phyloP scores from a whole-genome alignment of 306 rosid species.

The Hylodesmum podocarpum region DNA sequence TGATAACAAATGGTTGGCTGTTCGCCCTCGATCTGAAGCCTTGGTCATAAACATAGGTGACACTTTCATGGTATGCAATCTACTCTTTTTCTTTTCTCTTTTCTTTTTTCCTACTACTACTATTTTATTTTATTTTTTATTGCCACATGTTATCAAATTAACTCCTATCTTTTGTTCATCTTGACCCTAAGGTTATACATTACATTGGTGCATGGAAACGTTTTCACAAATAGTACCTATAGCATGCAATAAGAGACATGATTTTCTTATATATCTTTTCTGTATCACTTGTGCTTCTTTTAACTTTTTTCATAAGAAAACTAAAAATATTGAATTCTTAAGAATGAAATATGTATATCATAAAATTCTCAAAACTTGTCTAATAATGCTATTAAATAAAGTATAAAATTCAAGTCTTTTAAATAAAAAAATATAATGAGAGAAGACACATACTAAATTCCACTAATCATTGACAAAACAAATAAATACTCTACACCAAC shows the following conservation, averaged over 20 bases:
- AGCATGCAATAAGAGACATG: constrained; percentile 1
- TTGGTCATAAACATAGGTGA: constrained; percentile 75
- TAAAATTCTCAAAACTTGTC: background rate
- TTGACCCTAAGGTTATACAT: background rate
- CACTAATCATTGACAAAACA: too few relatives aligned
- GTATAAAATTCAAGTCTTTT: too few relatives aligned
- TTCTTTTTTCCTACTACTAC: background rate
- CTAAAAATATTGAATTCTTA: background rate
- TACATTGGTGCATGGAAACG: background rate
- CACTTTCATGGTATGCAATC: constrained; percentile 60
- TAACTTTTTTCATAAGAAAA: background rate
- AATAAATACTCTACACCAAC: too few relatives aligned
- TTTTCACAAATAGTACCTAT: background rate
- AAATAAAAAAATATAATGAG: too few relatives aligned
- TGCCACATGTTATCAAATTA: background rate
- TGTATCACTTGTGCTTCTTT: too few relatives aligned
- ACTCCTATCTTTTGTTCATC: background rate
- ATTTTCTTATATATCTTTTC: too few relatives aligned
- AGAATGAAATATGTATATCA: background rate
- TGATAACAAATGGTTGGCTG: constrained; percentile 57
- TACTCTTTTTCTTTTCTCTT: background rate
- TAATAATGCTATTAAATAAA: background rate
- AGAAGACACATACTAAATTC: too few relatives aligned
- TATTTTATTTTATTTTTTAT: too few relatives aligned
- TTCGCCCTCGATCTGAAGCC: constrained; percentile 65